These are phyloP conservation scores for Bruguiera hainesii DNA, from an alignment of 441 rosid genomes.

Conservation along the genomic window DNA sequence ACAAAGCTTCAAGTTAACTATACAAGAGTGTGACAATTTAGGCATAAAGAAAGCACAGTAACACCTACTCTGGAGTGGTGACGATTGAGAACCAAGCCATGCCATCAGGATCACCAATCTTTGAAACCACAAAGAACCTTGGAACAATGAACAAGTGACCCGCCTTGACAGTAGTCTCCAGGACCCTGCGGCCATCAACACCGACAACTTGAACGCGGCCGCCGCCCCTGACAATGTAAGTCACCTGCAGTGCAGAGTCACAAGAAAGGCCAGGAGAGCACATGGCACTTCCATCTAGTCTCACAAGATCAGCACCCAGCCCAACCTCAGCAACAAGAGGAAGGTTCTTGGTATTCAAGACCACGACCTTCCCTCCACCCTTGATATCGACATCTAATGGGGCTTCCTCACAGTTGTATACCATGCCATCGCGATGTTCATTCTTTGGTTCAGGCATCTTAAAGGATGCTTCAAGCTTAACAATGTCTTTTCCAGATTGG, in stretches of 20 bases:
- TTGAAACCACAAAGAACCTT: constrained; percentile 77
- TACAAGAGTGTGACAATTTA: no score
- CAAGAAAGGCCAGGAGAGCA: constrained; percentile 93
- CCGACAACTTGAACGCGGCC: constrained; percentile 88
- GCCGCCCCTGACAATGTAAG: constrained; percentile 69
- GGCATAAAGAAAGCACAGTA: neutral
- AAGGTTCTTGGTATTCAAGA: constrained; percentile 72
- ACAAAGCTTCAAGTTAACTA: no score
- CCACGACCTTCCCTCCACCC: constrained; percentile 78
- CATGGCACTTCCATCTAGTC: constrained; percentile 68
- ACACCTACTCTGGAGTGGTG: constrained; percentile 74
- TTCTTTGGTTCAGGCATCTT: constrained; percentile 61
- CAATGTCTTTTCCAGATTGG: constrained; percentile 59
- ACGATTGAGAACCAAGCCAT: constrained; percentile 85
- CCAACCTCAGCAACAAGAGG: constrained; percentile 83
- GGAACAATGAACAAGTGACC: constrained; percentile 83
- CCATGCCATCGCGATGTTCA: constrained; percentile 58
- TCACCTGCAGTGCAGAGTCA: constrained; percentile 88
- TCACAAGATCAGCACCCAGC: constrained; percentile 85
- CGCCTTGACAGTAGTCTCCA: constrained; percentile 63
- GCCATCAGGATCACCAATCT: constrained; percentile 70
- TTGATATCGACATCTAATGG: constrained; percentile 70
- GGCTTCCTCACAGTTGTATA: constrained; percentile 72
- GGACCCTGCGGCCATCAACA: constrained; percentile 60
- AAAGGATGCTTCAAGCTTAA: constrained; percentile 46